Base-by-base conservation (phyloP, 805 yeast species). In the Metschnikowia lachancei region DNA sequence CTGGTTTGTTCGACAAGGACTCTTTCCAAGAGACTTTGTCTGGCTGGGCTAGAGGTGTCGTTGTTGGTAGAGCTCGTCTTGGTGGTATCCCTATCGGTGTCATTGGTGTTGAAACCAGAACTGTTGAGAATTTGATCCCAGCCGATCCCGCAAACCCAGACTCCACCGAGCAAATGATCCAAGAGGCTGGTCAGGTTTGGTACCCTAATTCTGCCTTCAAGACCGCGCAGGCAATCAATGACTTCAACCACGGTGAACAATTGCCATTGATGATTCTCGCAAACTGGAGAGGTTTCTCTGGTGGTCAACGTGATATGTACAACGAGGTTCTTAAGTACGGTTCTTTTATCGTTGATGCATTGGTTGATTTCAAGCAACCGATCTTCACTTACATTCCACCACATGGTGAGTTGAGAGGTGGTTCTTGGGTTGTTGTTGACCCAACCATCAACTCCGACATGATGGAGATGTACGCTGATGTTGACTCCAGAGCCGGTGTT, bases 221-320 rank as follows among this genome's bases (percentile, higher is more conserved):
- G 82, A 94, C 99, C 37, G 96, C 99, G 3, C 99, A 94, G 75
- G 98, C 99, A 18, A 92, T 94, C 60, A 85, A 85, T 56, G 99
- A 94, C 66, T 94, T 94, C 82, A 94, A 94, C 78, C 75, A 89
- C 64, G 99, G 99, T 77, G 99, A 94, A 71, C 92, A 91, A 70
- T 78, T 94, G 63, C 99, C 99, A 54, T 77, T 94, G 69, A 87
- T 94, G 95, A 89, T 94, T 56, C 75, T 94, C 59, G 99, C 99
- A 50, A 94, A 94, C 81, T 94, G 99, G 99, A 87, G 99, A 83
- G 99, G 99, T 63, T 94, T 94, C 83, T 89, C 97, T 57, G 99
- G 99, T 77, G 99, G 99, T 67, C 99, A 94, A 77, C 87, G 97
- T 66, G 99, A 94, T 70, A 94, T 94, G 99, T 95, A 86, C 79